Conservation (phyloP, 2,329 filamentous ascomycete species). For the Fusarium sacchari region DNA sequence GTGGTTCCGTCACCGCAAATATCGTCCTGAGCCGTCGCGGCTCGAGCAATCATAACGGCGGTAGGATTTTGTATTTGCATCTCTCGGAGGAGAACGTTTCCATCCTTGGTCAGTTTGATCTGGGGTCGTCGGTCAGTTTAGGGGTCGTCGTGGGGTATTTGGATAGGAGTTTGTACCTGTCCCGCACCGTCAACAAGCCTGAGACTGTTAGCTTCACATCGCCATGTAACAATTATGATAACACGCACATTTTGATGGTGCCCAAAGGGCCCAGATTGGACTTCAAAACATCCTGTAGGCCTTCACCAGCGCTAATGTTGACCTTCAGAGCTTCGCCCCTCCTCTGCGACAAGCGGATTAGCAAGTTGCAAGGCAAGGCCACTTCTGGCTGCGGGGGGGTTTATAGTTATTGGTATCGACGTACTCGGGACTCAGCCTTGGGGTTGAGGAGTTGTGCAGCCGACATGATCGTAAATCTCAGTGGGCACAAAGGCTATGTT, state of each 20-base stretch:
- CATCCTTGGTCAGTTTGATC: slow-evolving; percentile 99
- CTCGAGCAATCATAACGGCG: slow-evolving; percentile 83
- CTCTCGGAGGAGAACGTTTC: slow-evolving; percentile 82
- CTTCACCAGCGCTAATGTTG: slow-evolving; percentile 97
- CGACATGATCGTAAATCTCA: slow-evolving; percentile 72
- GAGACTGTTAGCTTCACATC: slow-evolving; percentile 41
- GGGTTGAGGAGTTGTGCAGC: slow-evolving; percentile 98
- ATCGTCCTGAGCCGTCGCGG: slow-evolving; percentile 96
- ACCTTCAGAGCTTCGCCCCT: slow-evolving; percentile 96
- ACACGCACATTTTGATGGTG: slow-evolving; percentile 88
- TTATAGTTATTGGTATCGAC: slow-evolving; percentile 49
- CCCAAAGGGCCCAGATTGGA: slow-evolving; percentile 94
- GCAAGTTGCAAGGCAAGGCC: slow-evolving; percentile 32
- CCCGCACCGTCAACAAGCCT: slow-evolving; percentile 77
- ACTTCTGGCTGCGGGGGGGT: slow-evolving; percentile 32
- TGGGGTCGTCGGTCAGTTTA: slow-evolving; percentile 53
- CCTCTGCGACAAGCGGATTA: slow-evolving; percentile 66
- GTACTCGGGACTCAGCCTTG: slow-evolving; percentile 95
- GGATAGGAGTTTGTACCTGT: slow-evolving; percentile 60
- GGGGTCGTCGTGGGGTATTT: slow-evolving; percentile 43
- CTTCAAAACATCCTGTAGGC: slow-evolving; percentile 91
- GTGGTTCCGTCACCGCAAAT: slow-evolving; percentile 98
- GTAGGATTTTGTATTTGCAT: slow-evolving; percentile 99
- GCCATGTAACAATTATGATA: not conserved
- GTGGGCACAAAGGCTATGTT: slow-evolving; percentile 35